Conservation (phyloP, 805 yeast species). For the Starmerella floricola region DNA sequence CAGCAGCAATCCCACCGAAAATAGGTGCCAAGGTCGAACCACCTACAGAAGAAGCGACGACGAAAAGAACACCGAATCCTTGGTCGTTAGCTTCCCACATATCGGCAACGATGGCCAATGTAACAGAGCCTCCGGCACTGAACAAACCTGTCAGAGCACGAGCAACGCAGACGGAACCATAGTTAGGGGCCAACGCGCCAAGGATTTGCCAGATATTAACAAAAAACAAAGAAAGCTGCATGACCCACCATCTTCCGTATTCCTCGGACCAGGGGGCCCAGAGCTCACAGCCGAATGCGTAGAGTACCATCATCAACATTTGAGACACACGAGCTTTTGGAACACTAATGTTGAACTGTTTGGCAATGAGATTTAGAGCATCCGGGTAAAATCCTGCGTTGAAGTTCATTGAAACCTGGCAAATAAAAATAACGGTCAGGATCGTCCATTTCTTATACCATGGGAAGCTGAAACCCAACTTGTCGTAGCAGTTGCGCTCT, state of each 20-base stretch:
- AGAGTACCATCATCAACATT: constrained; percentile 41
- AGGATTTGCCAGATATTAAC: constrained; percentile 35
- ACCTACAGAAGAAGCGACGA: constrained; percentile 38
- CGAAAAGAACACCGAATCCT: constrained; percentile 40
- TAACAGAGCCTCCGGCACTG: constrained; percentile 43
- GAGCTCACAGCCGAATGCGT: constrained; percentile 44
- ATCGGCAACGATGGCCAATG: constrained; percentile 56
- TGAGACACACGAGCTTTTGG: constrained; percentile 40
- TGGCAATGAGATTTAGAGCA: constrained; percentile 35
- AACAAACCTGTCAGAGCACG: constrained; percentile 52
- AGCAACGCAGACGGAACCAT: constrained; percentile 43
- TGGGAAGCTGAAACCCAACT: constrained; percentile 31
- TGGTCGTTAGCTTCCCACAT: constrained; percentile 34
- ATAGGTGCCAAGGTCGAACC: constrained; percentile 40
- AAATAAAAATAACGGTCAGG: constrained; percentile 29
- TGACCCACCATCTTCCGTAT: constrained; percentile 49
- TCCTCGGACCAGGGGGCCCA: constrained; percentile 60
- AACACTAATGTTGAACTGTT: constrained; percentile 33
- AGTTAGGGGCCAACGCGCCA: constrained; percentile 47
- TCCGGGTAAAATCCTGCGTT: constrained; percentile 30
- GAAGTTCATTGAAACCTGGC: constrained; percentile 35
- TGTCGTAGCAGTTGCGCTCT: constrained; percentile 32
- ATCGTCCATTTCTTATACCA: constrained; percentile 31
- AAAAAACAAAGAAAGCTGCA: constrained; percentile 41
- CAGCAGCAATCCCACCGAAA: constrained; percentile 43